Percentiles rank a stretch among this genome's conserved stretches.
Evolutionary conservation across 2,329 filamentous ascomycete species (phyloP).

Genomic region (Phaeosphaeriaceae sp.): DNA sequence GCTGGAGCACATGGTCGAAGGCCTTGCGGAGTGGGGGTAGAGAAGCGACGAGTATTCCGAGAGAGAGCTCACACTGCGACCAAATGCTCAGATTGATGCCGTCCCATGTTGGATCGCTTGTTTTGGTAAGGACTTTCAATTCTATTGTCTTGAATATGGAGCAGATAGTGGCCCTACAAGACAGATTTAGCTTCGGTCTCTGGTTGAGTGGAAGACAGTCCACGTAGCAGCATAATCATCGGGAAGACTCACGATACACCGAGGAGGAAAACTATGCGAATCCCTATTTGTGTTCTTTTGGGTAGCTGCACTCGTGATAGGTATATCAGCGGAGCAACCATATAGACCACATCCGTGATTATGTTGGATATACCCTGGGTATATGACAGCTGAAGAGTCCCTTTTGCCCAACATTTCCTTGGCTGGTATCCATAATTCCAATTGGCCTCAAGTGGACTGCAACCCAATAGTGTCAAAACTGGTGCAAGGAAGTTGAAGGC

Average conservation of each 20-base stretch:
- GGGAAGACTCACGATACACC: conserved; percentile 28
- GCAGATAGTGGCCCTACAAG: conserved; percentile 24
- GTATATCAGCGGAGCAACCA: conserved; percentile 35
- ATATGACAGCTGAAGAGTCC: conserved; percentile 17
- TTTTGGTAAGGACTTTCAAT: conserved; percentile 25
- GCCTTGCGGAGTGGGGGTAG: conserved; percentile 35
- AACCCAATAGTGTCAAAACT: conserved; percentile 24
- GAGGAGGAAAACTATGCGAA: conserved; percentile 35
- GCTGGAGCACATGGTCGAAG: conserved; percentile 28
- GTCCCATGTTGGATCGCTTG: conserved; percentile 32
- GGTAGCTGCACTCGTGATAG: conserved; percentile 32
- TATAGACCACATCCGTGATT: conserved; percentile 35
- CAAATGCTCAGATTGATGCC: conserved; percentile 34
- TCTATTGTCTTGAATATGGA: conserved; percentile 35
- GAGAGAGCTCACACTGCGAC: conserved; percentile 28
- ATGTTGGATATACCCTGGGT: conserved; percentile 31
- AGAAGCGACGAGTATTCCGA: conserved; percentile 32
- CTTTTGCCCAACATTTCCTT: conserved; percentile 25
- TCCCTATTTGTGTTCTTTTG: conserved; percentile 31
- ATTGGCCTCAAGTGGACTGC: conserved; percentile 35
- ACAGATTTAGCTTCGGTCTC: not conserved
- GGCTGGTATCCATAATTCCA: conserved; percentile 27
- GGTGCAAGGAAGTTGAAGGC: conserved; percentile 32
- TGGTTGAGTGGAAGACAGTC: not conserved
- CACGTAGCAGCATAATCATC: too few species aligned